phyloP scores from a whole-genome alignment of 495 filamentous ascomycete genomes.

The Penicillium nucicola region DNA sequence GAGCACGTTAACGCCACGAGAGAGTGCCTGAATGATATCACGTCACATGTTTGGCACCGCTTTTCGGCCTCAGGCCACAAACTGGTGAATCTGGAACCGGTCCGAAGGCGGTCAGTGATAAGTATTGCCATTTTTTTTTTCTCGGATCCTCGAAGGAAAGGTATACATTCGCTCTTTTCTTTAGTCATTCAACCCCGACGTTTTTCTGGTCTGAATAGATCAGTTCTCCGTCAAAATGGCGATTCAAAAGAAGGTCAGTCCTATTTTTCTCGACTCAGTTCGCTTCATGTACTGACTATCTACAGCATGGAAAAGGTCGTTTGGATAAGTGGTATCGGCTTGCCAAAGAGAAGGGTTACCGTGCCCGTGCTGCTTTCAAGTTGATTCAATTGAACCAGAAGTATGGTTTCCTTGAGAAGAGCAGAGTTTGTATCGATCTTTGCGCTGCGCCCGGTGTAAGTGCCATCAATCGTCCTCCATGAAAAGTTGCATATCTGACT shows the following conservation, averaged over 20 bases:
- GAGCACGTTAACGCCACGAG: conserved; percentile 16
- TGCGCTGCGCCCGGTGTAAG: conserved; percentile 92
- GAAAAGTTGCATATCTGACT: conserved; percentile 25
- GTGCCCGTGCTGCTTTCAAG: conserved; percentile 96
- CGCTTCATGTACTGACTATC: conserved; percentile 18
- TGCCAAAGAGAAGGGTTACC: conserved; percentile 97
- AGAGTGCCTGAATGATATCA: conserved; percentile 31
- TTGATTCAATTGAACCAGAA: conserved; percentile 98
- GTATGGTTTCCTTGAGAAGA: conserved; percentile 95
- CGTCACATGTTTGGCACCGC: conserved; percentile 30
- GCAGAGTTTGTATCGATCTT: conserved; percentile 92
- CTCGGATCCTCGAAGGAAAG: conserved; percentile 9
- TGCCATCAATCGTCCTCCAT: conserved; percentile 14
- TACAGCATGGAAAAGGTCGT: conserved; percentile 91
- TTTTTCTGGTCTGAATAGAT: conserved; percentile 25
- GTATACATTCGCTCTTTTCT: conserved; percentile 21
- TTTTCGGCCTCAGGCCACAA: conserved; percentile 27
- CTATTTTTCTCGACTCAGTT: not conserved
- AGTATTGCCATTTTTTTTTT: conserved; percentile 28
- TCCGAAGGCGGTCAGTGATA: conserved; percentile 26
- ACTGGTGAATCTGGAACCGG: not conserved
- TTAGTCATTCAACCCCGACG: conserved; percentile 10
- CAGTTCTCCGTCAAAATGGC: conserved; percentile 60
- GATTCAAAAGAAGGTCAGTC: conserved; percentile 86
- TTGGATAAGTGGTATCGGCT: conserved; percentile 97